Evolutionary conservation across 768 basidiomycete genomes (phyloP).

Genomic region (Termitomyces sp.): DNA sequence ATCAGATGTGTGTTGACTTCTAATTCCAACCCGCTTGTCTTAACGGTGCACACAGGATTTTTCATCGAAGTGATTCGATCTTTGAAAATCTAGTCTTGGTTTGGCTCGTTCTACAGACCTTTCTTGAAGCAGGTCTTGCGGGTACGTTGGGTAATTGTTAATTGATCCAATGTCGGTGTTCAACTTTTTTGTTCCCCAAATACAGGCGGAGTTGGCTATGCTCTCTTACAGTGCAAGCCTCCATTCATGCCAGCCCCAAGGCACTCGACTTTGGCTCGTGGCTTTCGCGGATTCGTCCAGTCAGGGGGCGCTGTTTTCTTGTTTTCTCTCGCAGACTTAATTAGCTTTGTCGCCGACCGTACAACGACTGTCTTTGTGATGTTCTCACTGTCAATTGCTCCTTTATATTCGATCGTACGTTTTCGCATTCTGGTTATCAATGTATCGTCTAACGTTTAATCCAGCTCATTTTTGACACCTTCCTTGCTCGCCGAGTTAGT

Average conservation of each 20-base stretch:
- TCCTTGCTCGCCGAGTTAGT: constrained; percentile 9
- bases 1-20: constrained; percentile 11
- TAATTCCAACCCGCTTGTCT: not conserved
- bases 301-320: constrained; percentile 29
- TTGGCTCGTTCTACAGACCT: constrained; percentile 7
- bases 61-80: not conserved
- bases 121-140: constrained; percentile 8
- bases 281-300: constrained; percentile 29
- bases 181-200: not conserved
- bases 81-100: not conserved
- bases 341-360: constrained; percentile 21
- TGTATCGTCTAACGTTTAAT: not conserved
- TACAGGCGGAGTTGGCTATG: constrained; percentile 15
- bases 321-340: constrained; percentile 28
- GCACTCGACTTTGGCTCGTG: constrained; percentile 21
- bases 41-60: not conserved
- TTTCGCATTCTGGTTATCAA: not conserved
- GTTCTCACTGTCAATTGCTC: constrained; percentile 34
- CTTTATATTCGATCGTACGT: constrained; percentile 35
- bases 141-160: not conserved
- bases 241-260: constrained; percentile 7
- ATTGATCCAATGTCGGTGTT: not conserved
- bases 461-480: constrained; percentile 12
- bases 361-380: constrained; percentile 27
- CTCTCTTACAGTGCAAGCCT: constrained; percentile 15